phyloP scores from a whole-genome alignment of 2,329 filamentous ascomycete genomes.

The Endoconidiophora polonica region DNA sequence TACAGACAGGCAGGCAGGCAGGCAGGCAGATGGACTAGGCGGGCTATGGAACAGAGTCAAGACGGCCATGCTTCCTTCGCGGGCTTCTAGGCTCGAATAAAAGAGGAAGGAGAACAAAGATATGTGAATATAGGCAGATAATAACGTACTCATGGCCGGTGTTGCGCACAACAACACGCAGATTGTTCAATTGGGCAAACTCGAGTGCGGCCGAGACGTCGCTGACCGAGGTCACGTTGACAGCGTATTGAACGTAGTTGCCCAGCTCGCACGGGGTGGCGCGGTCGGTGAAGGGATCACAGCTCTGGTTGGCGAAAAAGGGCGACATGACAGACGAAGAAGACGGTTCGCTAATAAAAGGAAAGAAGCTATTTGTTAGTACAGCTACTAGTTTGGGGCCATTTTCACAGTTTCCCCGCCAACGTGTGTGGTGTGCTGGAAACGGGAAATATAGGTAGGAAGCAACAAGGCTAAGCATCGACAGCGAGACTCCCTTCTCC shows the following conservation, averaged over 20 bases:
- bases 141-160: constrained; percentile 19
- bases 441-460: too few species aligned
- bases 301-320: constrained; percentile 23
- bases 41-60: too few species aligned
- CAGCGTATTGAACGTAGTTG: constrained; percentile 25
- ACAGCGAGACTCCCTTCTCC: too few species aligned
- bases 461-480: too few species aligned
- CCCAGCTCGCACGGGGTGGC: constrained; percentile 26
- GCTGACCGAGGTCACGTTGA: constrained; percentile 19
- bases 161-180: constrained; percentile 22
- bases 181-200: constrained; percentile 23
- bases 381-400: neutral
- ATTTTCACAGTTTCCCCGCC: neutral
- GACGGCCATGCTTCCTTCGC: too few species aligned
- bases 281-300: constrained; percentile 24
- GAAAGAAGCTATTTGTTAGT: constrained; percentile 2
- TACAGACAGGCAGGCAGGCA: too few species aligned
- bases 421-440: too few species aligned
- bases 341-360: constrained; percentile 18
- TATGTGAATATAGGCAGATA: constrained; percentile 15
- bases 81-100: neutral
- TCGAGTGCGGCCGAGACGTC: constrained; percentile 21
- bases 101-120: neutral
- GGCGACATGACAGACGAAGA: constrained; percentile 26
- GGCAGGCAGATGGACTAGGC: too few species aligned